phyloP scores from a whole-genome alignment of 169 alveolate genomes.

The Eimeria brunetti region DNA sequence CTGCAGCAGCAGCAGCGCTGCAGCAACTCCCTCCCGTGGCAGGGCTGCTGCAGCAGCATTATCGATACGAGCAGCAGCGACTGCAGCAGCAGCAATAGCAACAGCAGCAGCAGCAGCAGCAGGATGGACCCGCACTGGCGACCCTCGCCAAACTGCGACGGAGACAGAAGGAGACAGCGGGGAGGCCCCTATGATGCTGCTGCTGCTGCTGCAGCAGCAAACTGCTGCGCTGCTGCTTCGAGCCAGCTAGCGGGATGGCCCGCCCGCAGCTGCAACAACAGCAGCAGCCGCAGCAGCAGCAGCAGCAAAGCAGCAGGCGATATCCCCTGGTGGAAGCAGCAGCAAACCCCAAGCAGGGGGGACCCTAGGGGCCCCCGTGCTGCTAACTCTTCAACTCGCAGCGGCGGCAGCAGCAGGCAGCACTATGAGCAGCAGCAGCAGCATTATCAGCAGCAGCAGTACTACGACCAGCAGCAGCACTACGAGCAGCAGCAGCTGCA shows the following conservation, averaged over 20 bases:
- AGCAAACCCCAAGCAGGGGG: background rate
- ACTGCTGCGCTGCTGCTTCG: background rate
- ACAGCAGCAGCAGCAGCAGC: conserved; percentile 3
- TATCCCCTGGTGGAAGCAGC: background rate
- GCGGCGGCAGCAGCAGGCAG: conserved; percentile 1
- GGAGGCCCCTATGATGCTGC: background rate
- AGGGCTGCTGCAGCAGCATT: background rate
- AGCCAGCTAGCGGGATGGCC: background rate
- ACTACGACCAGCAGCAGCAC: background rate
- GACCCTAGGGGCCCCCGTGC: background rate
- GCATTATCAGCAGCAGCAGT: background rate
- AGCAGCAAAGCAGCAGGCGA: background rate
- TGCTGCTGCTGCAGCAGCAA: conserved; percentile 14
- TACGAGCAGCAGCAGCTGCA: background rate
- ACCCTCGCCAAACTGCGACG: background rate
- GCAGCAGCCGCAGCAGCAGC: conserved; percentile 16
- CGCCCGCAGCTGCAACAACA: background rate
- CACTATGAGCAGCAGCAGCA: too few relatives aligned
- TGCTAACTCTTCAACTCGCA: too few relatives aligned
- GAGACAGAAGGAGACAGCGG: background rate
- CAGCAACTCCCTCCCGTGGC: background rate
- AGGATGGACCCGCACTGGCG: conserved; percentile 14
- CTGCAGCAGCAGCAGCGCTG: conserved; percentile 24
- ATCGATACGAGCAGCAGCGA: background rate
- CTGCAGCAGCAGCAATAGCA: background rate